Percentiles rank a stretch among this genome's conserved stretches.
Evolutionary conservation across 106 monocot genomes (phyloP).

Genomic region (Allium cepa): DNA sequence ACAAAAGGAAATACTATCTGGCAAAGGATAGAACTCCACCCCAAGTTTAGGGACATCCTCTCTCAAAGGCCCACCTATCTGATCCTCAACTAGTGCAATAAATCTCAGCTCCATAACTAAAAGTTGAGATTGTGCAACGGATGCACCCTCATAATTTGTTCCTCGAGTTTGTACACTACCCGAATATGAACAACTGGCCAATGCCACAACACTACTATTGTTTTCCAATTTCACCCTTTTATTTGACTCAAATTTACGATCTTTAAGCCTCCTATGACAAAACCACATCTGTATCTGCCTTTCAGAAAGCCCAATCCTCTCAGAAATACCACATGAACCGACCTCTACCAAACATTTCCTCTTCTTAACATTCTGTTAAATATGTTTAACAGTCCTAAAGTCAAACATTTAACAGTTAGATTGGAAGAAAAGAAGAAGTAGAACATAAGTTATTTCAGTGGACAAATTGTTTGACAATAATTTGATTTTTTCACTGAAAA

Average conservation of each 20-base stretch:
- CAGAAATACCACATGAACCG: no score
- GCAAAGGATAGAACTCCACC: slow-evolving; percentile 81
- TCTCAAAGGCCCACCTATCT: slow-evolving; percentile 74
- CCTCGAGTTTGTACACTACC: slow-evolving; percentile 30
- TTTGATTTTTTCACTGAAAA: no score
- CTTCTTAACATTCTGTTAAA: no score
- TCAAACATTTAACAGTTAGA: no score
- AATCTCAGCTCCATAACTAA: slow-evolving; percentile 46
- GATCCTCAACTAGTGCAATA: slow-evolving; percentile 66
- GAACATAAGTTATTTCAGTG: no score
- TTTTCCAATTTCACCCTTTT: slow-evolving; percentile 29
- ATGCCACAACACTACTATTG: slow-evolving; percentile 10
- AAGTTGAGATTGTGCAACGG: slow-evolving; percentile 20
- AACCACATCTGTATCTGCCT: slow-evolving; percentile 99
- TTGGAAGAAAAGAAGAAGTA: no score
- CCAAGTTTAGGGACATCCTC: slow-evolving; percentile 93
- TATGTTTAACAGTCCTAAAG: no score
- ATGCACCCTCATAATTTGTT: slow-evolving; percentile 38
- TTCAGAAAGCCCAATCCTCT: slow-evolving; percentile 73
- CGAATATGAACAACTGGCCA: slow-evolving; percentile 11
- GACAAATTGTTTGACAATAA: no score
- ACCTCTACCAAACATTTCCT: no score
- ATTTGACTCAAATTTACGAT: slow-evolving; percentile 44
- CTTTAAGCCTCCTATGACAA: slow-evolving; percentile 90
- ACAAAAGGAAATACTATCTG: slow-evolving; percentile 51